Base-by-base conservation (phyloP, 2,329 filamentous ascomycete genomes). In the Xylaria sp. region DNA sequence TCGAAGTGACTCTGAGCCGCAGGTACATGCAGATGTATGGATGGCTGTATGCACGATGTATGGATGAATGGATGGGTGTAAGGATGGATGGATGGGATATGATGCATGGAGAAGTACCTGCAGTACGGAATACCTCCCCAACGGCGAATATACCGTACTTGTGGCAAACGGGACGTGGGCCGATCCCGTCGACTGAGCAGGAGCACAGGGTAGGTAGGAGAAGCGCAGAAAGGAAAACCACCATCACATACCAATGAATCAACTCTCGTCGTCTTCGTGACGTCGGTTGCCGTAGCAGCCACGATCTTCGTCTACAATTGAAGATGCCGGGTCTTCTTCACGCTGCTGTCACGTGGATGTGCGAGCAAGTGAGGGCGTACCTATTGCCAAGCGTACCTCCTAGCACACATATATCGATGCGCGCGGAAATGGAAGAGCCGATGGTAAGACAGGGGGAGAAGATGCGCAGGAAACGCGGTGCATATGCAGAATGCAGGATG, bases 1-100 rank as follows among this genome's bases (percentile, higher is more conserved):
- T 58, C 37, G 57, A 62, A 59, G 59, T 55, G 49, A 64, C 62
- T 51, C 49, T 62, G 60, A 64, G 62, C 62, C 62, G 60, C 62
- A 64, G 62, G 52, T 57, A 60, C 58, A 60, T 64, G 62, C 56
- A 60, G 54, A 30, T 46, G 52, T 53, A 57, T 55, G 51, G 55
- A 56, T 59, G 54, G 23, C 23, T 30, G 23, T 51, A 54, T 49
- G 50, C 39, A 52, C 18, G 54, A 39, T 46, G 52, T 55, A 57
- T 55, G 51, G 56, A 54, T 55, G 55, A 34, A 30, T 30, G 23
- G 23, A 30, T 30, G 23, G 23, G 42, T 5, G 49, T 11, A 19
- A 23, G 18, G 7, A 30, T 11, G 18, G n/a, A 48, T 7, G n/a
- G 46, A 16, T n/a, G 46, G 46, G 13, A 52, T 13, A n/a, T n/a